Percentiles rank a stretch among this genome's conserved stretches.
Evolutionary conservation across 257 asterid species (phyloP).

Genomic region (Pogostemon cablin): DNA sequence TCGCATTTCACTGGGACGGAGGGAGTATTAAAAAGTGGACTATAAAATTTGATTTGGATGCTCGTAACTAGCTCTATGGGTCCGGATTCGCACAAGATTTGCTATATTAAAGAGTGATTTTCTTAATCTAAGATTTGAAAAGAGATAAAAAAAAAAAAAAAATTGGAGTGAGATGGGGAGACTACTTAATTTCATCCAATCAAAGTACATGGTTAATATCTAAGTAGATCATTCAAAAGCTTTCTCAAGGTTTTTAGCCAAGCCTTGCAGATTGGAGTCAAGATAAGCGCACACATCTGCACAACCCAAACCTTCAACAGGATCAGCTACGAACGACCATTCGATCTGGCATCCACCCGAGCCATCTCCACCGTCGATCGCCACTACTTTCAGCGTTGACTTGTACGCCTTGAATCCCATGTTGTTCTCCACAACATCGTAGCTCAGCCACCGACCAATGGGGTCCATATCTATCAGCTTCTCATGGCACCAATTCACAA

Average conservation of each 20-base stretch:
- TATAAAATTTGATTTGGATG: too few relatives aligned
- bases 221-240: conserved; percentile 29
- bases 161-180: too few relatives aligned
- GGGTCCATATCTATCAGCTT: conserved; percentile 49
- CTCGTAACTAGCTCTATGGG: too few relatives aligned
- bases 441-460: conserved; percentile 40
- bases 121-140: too few relatives aligned
- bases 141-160: too few relatives aligned
- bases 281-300: conserved; percentile 43
- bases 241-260: conserved; percentile 57
- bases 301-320: conserved; percentile 54
- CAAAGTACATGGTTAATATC: too few relatives aligned
- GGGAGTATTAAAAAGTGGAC: too few relatives aligned
- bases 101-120: too few relatives aligned
- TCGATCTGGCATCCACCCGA: conserved; percentile 53
- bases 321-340: conserved; percentile 72
- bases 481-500: conserved; percentile 62
- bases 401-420: conserved; percentile 54
- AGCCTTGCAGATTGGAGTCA: conserved; percentile 47
- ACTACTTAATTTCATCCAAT: too few relatives aligned
- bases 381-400: conserved; percentile 45
- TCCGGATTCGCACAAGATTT: too few relatives aligned
- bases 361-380: conserved; percentile 38
- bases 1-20: too few relatives aligned
- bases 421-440: conserved; percentile 57